Percentiles rank a stretch among this genome's conserved stretches.
Conservation (phyloP, 2,329 filamentous ascomycete species). For the Paecilomyces sp. region DNA sequence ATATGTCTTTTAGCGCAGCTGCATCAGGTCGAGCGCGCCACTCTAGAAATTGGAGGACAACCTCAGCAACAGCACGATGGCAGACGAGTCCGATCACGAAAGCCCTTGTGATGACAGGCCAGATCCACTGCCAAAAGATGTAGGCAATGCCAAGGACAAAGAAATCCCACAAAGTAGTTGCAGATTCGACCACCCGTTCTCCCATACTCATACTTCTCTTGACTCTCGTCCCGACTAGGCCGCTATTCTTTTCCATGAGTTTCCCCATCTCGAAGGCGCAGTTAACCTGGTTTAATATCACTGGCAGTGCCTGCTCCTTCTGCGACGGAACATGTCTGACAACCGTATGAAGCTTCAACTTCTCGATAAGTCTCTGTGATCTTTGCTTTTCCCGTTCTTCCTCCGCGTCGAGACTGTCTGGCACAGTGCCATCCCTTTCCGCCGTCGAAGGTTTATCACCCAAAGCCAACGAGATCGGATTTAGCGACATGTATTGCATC, state of each 20-base stretch:
- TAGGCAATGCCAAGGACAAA: constrained; percentile 63
- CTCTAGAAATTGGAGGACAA: constrained; percentile 71
- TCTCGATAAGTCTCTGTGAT: constrained; percentile 66
- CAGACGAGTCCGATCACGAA: constrained; percentile 75
- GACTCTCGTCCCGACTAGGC: constrained; percentile 71
- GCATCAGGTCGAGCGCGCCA: constrained; percentile 73
- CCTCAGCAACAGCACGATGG: constrained; percentile 74
- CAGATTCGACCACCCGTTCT: constrained; percentile 89
- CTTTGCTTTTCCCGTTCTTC: constrained; percentile 62
- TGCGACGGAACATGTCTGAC: constrained; percentile 66
- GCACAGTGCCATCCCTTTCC: constrained; percentile 26
- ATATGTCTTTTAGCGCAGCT: constrained; percentile 88
- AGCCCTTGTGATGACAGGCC: constrained; percentile 63
- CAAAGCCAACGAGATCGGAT: constrained; percentile 80
- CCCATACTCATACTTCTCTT: constrained; percentile 87
- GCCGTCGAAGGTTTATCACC: constrained; percentile 56
- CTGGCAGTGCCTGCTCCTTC: constrained; percentile 73
- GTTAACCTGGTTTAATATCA: constrained; percentile 89
- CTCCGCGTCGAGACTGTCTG: constrained; percentile 60
- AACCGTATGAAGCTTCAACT: constrained; percentile 82
- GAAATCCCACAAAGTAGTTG: constrained; percentile 74
- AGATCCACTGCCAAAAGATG: constrained; percentile 65
- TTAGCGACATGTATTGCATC: constrained; percentile 95
- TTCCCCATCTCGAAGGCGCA: constrained; percentile 87
- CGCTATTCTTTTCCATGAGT: constrained; percentile 81